Base-by-base conservation (phyloP, 2,329 filamentous ascomycete genomes). In the Neonectria magnoliae region DNA sequence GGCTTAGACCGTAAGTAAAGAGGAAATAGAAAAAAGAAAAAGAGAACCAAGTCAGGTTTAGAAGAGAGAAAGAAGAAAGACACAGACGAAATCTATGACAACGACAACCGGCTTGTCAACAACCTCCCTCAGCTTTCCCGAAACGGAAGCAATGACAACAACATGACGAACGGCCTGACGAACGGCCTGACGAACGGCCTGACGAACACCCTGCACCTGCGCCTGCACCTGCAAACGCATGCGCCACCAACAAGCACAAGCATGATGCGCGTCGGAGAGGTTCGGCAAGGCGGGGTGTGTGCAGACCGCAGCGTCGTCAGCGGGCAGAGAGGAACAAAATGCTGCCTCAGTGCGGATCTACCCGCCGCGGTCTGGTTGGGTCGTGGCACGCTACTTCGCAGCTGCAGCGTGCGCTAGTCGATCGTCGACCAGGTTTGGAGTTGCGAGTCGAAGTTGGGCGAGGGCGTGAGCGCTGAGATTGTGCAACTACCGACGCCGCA, bases 261-360 rank as follows among this genome's bases (percentile, higher is more conserved):
- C 65, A 29, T 36, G 54, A 66, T 69, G 64, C 64, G 29, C 51
- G 41, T 38, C 38, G 38, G n/a, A 42, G 38, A 1, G 38, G 14
- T 57, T 36, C 70, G 61, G 61, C 56, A 41, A 22, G 18, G 48
- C 36, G 18, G 50, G 54, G 51, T 56, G 42, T 48, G 54, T 36
- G 61, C 52, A 47, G 31, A 44, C 55, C 22, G 13, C 45, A 54
- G 31, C 18, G 38, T 20, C 38, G 38, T 42, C 38, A 7, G 38
- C 33, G 33, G 33, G 14, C 11, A 25, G 45, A 52, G 57, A 65
- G 52, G 56, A 25, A 25, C 25, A 25, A 25, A 25, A 54, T 71
- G 63, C 53, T 69, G 65, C 56, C 51, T 62, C 64, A 68, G 47
- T 52, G 59, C 71, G 71, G 71, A 73, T 73, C 71, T 73, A 73